Conservation (phyloP, 495 filamentous ascomycete genomes). For the Penicillium coprophilum region DNA sequence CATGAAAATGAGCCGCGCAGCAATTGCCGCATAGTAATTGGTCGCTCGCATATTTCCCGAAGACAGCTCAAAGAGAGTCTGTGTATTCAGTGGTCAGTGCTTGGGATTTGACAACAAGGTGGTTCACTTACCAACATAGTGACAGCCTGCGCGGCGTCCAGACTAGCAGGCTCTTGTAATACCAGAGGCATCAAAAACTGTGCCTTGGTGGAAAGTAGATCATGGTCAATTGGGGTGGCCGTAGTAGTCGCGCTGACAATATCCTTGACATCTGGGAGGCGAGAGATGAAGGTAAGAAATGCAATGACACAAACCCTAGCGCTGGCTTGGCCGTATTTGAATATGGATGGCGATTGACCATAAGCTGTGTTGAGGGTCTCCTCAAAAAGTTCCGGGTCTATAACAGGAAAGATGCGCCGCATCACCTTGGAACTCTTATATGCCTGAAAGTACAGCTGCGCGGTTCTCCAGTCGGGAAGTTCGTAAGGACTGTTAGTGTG, state of each 20-base stretch:
- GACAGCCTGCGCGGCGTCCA: slow-evolving; percentile 44
- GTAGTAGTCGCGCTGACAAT: not conserved
- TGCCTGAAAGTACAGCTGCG: slow-evolving; percentile 27
- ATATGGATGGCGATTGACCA: slow-evolving; percentile 15
- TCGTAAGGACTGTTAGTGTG: slow-evolving; percentile 26
- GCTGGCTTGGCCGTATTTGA: slow-evolving; percentile 22
- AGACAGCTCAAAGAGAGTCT: slow-evolving; percentile 43
- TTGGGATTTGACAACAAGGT: not conserved
- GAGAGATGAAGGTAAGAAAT: slow-evolving; percentile 41
- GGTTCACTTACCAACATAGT: slow-evolving; percentile 42
- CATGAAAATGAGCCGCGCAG: slow-evolving; percentile 48
- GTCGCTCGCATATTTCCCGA: slow-evolving; percentile 48
- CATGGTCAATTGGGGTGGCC: slow-evolving; percentile 31
- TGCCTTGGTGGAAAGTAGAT: slow-evolving; percentile 36
- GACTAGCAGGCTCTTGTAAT: slow-evolving; percentile 39
- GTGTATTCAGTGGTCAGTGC: slow-evolving; percentile 16
- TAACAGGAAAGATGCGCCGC: slow-evolving; percentile 43
- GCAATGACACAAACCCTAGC: slow-evolving; percentile 46
- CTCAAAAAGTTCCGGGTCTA: slow-evolving; percentile 42
- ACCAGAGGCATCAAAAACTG: slow-evolving; percentile 42
- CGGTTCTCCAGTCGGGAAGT: slow-evolving; percentile 26
- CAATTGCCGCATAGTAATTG: slow-evolving; percentile 41
- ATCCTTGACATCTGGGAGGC: slow-evolving; percentile 27
- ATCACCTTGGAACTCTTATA: slow-evolving; percentile 32
- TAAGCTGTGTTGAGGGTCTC: slow-evolving; percentile 47